Percentiles rank a stretch among this genome's conserved stretches.
Conservation (phyloP, 345 rosid species). For the Mallotus nudiflorus region DNA sequence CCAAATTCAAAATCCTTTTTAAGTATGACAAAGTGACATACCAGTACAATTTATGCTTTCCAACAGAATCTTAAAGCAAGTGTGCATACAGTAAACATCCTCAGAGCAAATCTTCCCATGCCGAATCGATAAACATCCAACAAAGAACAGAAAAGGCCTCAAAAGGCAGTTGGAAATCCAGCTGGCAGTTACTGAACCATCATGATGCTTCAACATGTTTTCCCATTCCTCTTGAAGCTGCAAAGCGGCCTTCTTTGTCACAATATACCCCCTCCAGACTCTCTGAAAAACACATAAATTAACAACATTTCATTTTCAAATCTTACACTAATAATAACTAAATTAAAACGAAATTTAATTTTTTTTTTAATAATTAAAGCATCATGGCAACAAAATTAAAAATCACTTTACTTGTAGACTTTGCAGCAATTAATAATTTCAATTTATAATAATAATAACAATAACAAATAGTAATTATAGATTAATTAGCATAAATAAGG, state of each 20-base stretch:
- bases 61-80: conserved; percentile 68
- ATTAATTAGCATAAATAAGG: no score
- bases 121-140: conserved; percentile 44
- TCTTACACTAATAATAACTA: not conserved
- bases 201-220: conserved; percentile 34
- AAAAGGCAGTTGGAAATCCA: conserved; percentile 68
- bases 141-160: conserved; percentile 76
- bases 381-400: not conserved
- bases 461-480: no score
- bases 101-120: conserved; percentile 41
- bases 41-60: conserved; percentile 76
- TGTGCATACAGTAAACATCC: conserved; percentile 55
- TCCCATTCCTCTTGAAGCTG: conserved; percentile 74
- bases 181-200: conserved; percentile 38
- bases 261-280: conserved; percentile 70
- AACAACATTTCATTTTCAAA: conserved; percentile 16
- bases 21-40: conserved; percentile 30
- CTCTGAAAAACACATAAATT: conserved; percentile 45
- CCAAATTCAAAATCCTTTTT: not conserved
- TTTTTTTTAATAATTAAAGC: no score
- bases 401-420: not conserved
- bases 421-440: not conserved
- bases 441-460: not conserved
- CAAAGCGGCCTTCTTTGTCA: conserved; percentile 55
- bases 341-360: no score